Evolutionary conservation across 805 yeast species (phyloP).

Genomic region (Kazachstania martiniae): DNA sequence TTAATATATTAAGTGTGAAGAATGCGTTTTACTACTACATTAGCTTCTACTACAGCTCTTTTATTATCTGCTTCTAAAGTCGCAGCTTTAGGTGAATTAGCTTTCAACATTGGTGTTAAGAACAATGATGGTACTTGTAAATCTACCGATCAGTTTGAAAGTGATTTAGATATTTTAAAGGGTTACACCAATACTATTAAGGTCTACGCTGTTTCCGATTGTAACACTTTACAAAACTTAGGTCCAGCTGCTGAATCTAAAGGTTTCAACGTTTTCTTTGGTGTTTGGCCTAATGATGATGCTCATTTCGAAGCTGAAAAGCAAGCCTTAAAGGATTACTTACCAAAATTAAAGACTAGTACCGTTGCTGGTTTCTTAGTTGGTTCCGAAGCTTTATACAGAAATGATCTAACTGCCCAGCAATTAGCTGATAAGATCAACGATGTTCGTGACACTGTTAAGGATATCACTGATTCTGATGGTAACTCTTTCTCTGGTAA

Average conservation of each 20-base stretch:
- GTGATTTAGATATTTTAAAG: conserved; percentile 52
- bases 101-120: conserved; percentile 80
- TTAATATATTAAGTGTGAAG: no score
- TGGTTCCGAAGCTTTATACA: conserved; percentile 93
- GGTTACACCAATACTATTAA: conserved; percentile 57
- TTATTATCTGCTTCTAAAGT: conserved; percentile 34
- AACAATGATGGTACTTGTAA: conserved; percentile 70
- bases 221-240: conserved; percentile 74
- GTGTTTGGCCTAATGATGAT: conserved; percentile 91
- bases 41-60: conserved; percentile 35
- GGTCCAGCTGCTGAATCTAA: conserved; percentile 80
- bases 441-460: conserved; percentile 49
- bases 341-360: conserved; percentile 60
- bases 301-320: conserved; percentile 67
- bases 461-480: conserved; percentile 59
- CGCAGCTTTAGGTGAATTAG: conserved; percentile 58
- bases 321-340: conserved; percentile 53
- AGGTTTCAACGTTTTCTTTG: conserved; percentile 68
- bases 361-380: conserved; percentile 73
- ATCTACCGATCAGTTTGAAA: conserved; percentile 52
- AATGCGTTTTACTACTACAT: conserved; percentile 31
- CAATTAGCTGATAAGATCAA: conserved; percentile 60
- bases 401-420: conserved; percentile 70
- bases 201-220: conserved; percentile 88
- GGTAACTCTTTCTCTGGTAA: conserved; percentile 65